Conservation (phyloP, 1,284 basidiomycete genomes). For the Sporisorium exsertum region DNA sequence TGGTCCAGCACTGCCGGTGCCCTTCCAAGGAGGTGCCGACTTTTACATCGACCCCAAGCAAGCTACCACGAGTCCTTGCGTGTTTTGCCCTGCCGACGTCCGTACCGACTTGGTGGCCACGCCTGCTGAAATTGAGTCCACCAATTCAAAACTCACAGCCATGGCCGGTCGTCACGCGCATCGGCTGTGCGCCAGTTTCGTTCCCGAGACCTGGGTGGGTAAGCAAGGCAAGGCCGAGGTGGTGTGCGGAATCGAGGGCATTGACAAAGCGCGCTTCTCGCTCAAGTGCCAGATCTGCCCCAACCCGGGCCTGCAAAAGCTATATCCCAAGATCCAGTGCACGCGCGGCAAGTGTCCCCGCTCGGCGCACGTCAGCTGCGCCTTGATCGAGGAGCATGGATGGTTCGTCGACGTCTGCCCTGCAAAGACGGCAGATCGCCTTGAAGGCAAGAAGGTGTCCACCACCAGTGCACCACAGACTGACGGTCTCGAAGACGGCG, state of each 20-base stretch:
- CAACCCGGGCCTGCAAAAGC: conserved; percentile 76
- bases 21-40: conserved; percentile 37
- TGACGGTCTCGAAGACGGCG: conserved; percentile 28
- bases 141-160: conserved; percentile 33
- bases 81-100: conserved; percentile 68
- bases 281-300: conserved; percentile 85
- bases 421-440: conserved; percentile 51
- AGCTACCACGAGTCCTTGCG: conserved; percentile 60
- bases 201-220: conserved; percentile 66
- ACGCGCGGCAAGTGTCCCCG: conserved; percentile 91
- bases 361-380: conserved; percentile 93
- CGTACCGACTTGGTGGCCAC: conserved; percentile 52
- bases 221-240: conserved; percentile 43
- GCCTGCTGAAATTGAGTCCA: conserved; percentile 29
- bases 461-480: conserved; percentile 6
- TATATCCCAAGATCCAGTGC: conserved; percentile 93
- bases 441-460: conserved; percentile 54
- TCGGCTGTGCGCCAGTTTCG: conserved; percentile 63
- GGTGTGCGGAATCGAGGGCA: conserved; percentile 59
- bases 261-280: conserved; percentile 59
- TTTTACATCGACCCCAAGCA: conserved; percentile 42
- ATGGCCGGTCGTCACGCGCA: conserved; percentile 57
- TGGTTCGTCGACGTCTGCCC: conserved; percentile 62
- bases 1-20: conserved; percentile 15
- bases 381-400: conserved; percentile 70